phyloP scores from a whole-genome alignment of 495 filamentous ascomycete genomes.

The Neurospora sp. region DNA sequence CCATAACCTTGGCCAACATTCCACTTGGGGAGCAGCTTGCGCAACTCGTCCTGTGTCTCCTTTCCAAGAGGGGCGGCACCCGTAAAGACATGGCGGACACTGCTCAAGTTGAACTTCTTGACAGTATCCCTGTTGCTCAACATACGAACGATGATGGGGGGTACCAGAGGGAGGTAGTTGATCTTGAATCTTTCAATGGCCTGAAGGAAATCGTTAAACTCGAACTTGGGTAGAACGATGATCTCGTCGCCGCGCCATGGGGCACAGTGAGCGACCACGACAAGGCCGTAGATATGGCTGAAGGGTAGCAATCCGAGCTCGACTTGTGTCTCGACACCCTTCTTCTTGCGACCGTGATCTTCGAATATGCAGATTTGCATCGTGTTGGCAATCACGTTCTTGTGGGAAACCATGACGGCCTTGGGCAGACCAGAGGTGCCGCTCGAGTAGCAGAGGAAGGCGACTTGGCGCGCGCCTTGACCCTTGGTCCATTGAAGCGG shows the following conservation, averaged over 20 bases:
- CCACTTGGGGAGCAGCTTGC: constrained; percentile 55
- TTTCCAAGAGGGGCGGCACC: constrained; percentile 77
- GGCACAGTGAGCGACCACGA: constrained; percentile 61
- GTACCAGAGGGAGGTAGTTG: constrained; percentile 58
- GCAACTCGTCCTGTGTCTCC: constrained; percentile 63
- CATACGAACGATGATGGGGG: constrained; percentile 80
- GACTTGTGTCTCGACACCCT: constrained; percentile 45
- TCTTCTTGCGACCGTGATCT: constrained; percentile 24
- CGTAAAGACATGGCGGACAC: constrained; percentile 57
- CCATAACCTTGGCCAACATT: constrained; percentile 74
- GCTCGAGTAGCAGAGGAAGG: constrained; percentile 83
- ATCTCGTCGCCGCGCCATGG: constrained; percentile 68
- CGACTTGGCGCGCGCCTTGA: constrained; percentile 64
- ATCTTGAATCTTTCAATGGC: constrained; percentile 70
- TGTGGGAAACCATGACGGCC: constrained; percentile 89
- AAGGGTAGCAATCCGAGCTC: constrained; percentile 68
- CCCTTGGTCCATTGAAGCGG: constrained; percentile 60
- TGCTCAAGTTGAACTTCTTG: constrained; percentile 65
- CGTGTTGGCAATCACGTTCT: constrained; percentile 79
- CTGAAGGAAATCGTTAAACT: constrained; percentile 52
- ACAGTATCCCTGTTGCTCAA: constrained; percentile 52
- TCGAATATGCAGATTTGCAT: constrained; percentile 55
- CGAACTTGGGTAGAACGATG: constrained; percentile 79
- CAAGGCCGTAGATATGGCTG: constrained; percentile 78
- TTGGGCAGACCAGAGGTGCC: constrained; percentile 89